A percentile compares a stretch with the other conserved stretches of the same genome.
phyloP scores from a whole-genome alignment of 1,284 basidiomycete genomes.

The Tilletiaria anomala region DNA sequence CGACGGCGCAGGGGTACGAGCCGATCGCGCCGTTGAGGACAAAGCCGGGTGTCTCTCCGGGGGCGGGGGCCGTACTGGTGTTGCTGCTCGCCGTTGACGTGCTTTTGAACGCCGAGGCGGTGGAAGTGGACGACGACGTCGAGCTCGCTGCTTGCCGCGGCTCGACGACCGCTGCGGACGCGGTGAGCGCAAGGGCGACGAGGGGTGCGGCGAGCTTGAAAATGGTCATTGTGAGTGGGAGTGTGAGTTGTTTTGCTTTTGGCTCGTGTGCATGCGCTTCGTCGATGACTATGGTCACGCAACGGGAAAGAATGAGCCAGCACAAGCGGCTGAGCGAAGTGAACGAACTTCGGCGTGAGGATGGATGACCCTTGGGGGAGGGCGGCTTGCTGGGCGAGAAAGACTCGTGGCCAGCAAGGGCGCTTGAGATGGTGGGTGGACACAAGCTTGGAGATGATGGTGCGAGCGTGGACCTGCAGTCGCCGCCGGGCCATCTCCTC shows the following conservation, averaged over 20 bases:
- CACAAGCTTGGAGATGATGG: background rate
- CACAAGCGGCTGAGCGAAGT: background rate
- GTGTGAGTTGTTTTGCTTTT: background rate
- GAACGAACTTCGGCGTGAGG: background rate
- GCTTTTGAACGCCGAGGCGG: no score
- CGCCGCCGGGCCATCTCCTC: no score
- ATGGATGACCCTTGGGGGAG: background rate
- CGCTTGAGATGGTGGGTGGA: background rate
- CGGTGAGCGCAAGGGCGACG: background rate
- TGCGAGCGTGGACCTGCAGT: background rate
- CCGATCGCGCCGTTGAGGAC: constrained; percentile 29
- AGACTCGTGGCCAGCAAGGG: background rate
- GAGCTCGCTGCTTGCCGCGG: background rate
- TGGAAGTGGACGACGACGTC: no score
- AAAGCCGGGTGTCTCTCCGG: constrained; percentile 16
- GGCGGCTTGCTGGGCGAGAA: no score
- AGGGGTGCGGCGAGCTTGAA: background rate
- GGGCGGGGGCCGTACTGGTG: background rate
- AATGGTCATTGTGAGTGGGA: background rate
- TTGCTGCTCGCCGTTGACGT: background rate
- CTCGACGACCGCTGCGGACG: background rate
- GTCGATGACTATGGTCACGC: background rate
- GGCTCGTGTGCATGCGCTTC: background rate
- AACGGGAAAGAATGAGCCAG: background rate
- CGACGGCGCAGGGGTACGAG: constrained; percentile 6